A percentile compares a stretch with the other conserved stretches of the same genome.
These are phyloP conservation scores for Grosmannia huntii DNA, from an alignment of 2,329 filamentous ascomycete species.

Conservation along the genomic window DNA sequence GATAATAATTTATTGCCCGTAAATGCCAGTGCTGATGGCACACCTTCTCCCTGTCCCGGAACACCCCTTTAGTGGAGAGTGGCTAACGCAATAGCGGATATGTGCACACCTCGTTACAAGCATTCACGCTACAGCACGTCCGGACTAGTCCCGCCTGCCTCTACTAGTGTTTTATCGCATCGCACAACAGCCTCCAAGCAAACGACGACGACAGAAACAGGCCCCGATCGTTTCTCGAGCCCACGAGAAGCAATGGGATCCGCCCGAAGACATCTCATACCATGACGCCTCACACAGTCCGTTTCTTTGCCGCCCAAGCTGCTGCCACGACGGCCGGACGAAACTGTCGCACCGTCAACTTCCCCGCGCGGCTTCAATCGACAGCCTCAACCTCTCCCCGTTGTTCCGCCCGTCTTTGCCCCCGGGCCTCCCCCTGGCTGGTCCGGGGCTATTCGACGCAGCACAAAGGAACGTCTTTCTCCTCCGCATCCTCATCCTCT, in stretches of 20 bases:
- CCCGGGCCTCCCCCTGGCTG: background rate
- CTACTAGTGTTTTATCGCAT: background rate
- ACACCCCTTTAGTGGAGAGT: background rate
- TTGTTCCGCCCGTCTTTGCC: slow-evolving; percentile 1
- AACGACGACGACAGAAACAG: background rate
- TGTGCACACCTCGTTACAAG: background rate
- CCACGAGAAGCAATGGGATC: background rate
- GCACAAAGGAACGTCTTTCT: slow-evolving; percentile 25
- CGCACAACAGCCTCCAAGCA: background rate
- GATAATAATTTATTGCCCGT: slow-evolving; percentile 7
- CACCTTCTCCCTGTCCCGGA: background rate
- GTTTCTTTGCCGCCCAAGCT: background rate
- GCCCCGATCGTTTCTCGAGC: background rate
- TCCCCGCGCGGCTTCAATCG: background rate
- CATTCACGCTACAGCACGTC: background rate
- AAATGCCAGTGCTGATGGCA: background rate
- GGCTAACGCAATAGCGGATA: background rate
- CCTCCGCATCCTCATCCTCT: slow-evolving; percentile 1
- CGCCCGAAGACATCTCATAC: background rate
- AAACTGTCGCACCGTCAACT: background rate
- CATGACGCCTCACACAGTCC: background rate
- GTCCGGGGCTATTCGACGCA: slow-evolving; percentile 41
- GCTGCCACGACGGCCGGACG: background rate
- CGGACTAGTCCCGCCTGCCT: background rate
- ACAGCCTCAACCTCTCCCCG: slow-evolving; percentile 11